Evolutionary conservation across 1,139 yeast genomes (phyloP).

Genomic region (Groenewaldozyma auringiensis): DNA sequence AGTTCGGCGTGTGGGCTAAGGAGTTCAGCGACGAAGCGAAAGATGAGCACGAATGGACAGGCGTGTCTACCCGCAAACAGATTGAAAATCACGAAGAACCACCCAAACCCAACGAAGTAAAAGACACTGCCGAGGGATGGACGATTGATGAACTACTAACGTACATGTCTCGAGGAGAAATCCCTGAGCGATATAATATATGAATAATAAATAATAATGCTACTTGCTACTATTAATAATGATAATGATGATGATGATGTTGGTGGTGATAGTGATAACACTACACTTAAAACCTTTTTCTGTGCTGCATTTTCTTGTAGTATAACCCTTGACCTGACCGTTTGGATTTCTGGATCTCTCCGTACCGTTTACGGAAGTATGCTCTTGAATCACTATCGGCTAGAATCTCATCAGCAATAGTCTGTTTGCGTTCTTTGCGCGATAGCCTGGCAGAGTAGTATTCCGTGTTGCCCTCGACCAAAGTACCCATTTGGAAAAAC

Average conservation of each 20-base stretch:
- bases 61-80: conserved; percentile 49
- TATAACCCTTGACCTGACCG: conserved; percentile 69
- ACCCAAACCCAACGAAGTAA: conserved; percentile 30
- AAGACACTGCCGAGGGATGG: conserved; percentile 21
- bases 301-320: conserved; percentile 57
- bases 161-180: conserved; percentile 23
- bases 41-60: conserved; percentile 54
- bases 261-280: neutral
- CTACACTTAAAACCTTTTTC: conserved; percentile 41
- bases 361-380: conserved; percentile 79
- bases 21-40: conserved; percentile 44
- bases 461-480: conserved; percentile 75
- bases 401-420: conserved; percentile 75
- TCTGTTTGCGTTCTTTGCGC: conserved; percentile 64
- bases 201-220: conserved; percentile 3
- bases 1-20: conserved; percentile 51
- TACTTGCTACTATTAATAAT: conserved; percentile 1
- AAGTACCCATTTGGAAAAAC: conserved; percentile 81
- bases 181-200: conserved; percentile 9
- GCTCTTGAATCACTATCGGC: conserved; percentile 60
- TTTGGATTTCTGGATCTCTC: conserved; percentile 66
- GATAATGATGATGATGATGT: neutral
- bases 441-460: conserved; percentile 64
- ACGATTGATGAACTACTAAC: conserved; percentile 24
- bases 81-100: conserved; percentile 24